phyloP scores from a whole-genome alignment of 306 rosid genomes.

The Castanea sativa region DNA sequence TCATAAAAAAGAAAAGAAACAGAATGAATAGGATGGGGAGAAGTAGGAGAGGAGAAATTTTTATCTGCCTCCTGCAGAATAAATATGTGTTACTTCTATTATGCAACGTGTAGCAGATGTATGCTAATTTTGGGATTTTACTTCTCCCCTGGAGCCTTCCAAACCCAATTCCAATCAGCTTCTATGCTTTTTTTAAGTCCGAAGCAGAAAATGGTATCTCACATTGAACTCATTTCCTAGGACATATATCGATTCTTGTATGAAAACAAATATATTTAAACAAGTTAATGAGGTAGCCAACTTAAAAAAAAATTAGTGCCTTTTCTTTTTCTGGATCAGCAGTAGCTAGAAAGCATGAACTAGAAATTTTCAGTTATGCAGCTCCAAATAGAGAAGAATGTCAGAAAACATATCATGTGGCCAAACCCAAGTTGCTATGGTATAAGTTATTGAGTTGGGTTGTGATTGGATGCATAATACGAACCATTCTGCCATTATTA shows the following conservation, averaged over 20 bases:
- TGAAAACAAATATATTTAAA: neutral
- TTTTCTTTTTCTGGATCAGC: neutral
- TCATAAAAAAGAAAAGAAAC: neutral
- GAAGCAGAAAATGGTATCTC: neutral
- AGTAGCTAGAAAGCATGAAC: neutral
- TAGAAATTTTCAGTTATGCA: neutral
- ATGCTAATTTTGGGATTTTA: neutral
- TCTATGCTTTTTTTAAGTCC: neutral
- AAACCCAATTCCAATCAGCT: neutral
- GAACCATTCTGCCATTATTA: neutral
- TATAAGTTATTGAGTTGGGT: neutral
- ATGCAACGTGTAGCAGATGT: neutral
- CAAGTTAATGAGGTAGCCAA: neutral
- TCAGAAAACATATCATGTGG: neutral
- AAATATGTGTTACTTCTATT: neutral
- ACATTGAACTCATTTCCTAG: neutral
- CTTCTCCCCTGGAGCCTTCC: neutral
- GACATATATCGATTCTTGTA: neutral
- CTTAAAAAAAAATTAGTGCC: neutral
- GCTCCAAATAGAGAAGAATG: neutral
- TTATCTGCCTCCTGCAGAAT: neutral
- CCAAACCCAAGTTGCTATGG: neutral
- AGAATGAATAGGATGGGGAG: neutral
- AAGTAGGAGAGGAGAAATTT: neutral
- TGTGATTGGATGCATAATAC: neutral